phyloP scores from a whole-genome alignment of 352 stramenopile genomes.

The Pythium chondricola region DNA sequence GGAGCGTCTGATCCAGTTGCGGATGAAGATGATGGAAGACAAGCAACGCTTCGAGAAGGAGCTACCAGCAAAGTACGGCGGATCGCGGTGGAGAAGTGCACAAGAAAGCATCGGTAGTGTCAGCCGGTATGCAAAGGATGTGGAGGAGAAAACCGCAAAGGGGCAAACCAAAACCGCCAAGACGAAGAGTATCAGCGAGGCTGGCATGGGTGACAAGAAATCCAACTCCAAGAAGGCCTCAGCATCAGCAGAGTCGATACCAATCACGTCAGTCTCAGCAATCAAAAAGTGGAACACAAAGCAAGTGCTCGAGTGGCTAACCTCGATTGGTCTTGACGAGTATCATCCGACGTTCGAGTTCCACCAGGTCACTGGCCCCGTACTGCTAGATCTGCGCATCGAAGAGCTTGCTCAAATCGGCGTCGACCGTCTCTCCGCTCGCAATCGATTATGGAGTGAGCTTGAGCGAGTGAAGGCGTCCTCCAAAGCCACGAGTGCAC shows the following conservation, averaged over 20 bases:
- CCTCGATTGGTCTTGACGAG: slow-evolving; percentile 48
- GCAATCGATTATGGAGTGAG: slow-evolving; percentile 51
- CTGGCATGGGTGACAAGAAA: neutral
- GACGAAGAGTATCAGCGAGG: slow-evolving; percentile 18
- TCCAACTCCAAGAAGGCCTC: slow-evolving; percentile 16
- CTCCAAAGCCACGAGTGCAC: neutral
- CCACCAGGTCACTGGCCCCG: slow-evolving; percentile 58
- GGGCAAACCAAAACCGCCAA: neutral
- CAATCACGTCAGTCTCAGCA: no score
- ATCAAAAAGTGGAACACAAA: slow-evolving; percentile 42
- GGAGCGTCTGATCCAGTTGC: slow-evolving; percentile 45
- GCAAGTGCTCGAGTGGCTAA: slow-evolving; percentile 66
- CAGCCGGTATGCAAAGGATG: slow-evolving; percentile 59
- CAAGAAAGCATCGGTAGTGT: slow-evolving; percentile 69
- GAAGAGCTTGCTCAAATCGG: slow-evolving; percentile 48
- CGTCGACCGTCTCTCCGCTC: slow-evolving; percentile 42
- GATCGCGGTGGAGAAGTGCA: slow-evolving; percentile 69
- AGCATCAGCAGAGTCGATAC: slow-evolving; percentile 42
- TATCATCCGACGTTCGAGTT: slow-evolving; percentile 69
- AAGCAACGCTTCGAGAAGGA: slow-evolving; percentile 53
- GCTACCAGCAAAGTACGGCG: slow-evolving; percentile 49
- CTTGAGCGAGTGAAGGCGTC: slow-evolving; percentile 39
- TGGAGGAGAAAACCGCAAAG: slow-evolving; percentile 32
- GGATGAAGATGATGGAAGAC: slow-evolving; percentile 55
- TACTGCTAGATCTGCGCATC: slow-evolving; percentile 35